Percentiles rank a stretch among this genome's conserved stretches.
These are phyloP conservation scores for Proliferodiscus dingleyae DNA, from an alignment of 2,329 filamentous ascomycete species.

Conservation along the genomic window DNA sequence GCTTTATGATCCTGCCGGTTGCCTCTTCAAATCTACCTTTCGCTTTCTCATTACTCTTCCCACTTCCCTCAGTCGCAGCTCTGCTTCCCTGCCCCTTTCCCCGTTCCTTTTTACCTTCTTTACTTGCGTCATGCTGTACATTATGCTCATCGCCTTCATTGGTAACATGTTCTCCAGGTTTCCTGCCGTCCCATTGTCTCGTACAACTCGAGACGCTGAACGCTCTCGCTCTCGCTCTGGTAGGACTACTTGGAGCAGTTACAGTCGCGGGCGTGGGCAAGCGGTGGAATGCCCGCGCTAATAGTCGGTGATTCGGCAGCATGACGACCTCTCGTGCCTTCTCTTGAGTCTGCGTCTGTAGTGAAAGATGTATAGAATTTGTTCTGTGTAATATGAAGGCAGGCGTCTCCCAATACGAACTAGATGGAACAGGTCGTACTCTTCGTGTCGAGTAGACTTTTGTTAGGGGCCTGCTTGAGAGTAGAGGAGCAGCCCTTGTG, in stretches of 20 bases:
- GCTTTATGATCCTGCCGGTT: too few species aligned
- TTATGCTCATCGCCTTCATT: conserved; percentile 17
- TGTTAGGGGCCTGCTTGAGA: too few species aligned
- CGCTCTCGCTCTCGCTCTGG: background rate
- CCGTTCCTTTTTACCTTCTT: conserved; percentile 37
- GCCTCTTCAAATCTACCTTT: conserved; percentile 26
- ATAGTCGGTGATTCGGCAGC: conserved; percentile 6
- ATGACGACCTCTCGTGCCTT: background rate
- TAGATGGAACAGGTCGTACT: background rate
- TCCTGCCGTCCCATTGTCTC: conserved; percentile 15
- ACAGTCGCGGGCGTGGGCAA: background rate
- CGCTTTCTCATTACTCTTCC: conserved; percentile 31
- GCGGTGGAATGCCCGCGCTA: conserved; percentile 16
- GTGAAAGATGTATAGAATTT: too few species aligned
- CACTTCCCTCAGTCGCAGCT: conserved; percentile 12
- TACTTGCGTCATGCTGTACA: conserved; percentile 32
- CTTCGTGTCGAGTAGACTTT: too few species aligned
- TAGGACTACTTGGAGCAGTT: too few species aligned
- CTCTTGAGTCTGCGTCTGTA: too few species aligned
- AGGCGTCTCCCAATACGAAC: background rate
- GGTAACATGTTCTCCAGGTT: conserved; percentile 10
- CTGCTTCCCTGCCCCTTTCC: conserved; percentile 27
- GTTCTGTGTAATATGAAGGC: background rate
- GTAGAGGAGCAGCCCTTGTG: too few species aligned
- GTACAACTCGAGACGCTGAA: background rate